These are phyloP conservation scores for Hypoxylon sp. DNA, from an alignment of 2,329 filamentous ascomycete genomes.

Conservation along the genomic window DNA sequence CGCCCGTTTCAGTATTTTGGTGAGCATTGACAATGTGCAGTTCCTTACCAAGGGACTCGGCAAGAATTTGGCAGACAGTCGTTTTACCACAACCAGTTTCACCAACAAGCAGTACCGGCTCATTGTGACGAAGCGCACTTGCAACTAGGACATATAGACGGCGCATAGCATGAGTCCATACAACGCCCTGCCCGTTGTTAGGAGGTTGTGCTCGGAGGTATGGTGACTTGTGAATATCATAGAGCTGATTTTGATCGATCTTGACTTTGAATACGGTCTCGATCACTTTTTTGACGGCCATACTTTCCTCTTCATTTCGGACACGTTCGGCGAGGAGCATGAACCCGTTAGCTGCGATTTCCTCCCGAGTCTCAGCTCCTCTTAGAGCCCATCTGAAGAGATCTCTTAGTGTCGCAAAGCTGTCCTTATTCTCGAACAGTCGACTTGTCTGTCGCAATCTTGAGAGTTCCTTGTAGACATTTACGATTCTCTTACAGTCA, in stretches of 20 bases:
- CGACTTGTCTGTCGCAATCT: constrained; percentile 89
- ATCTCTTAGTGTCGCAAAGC: constrained; percentile 95
- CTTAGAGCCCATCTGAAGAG: constrained; percentile 95
- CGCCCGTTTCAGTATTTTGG: constrained; percentile 97
- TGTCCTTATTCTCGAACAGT: constrained; percentile 96
- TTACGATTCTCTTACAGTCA: constrained; percentile 90
- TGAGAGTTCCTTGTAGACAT: constrained; percentile 93
- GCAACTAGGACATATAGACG: constrained; percentile 91
- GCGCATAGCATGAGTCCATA: constrained; percentile 97
- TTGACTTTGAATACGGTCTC: constrained; percentile 90
- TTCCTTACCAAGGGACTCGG: constrained; percentile 80
- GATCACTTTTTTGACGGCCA: constrained; percentile 87
- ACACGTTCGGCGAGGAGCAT: constrained; percentile 97
- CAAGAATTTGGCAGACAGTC: constrained; percentile 92
- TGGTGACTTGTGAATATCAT: constrained; percentile 71
- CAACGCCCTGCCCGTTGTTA: constrained; percentile 73
- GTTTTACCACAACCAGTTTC: constrained; percentile 99
- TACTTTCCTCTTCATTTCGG: constrained; percentile 87
- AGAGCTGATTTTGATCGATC: constrained; percentile 80
- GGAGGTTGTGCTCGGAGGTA: constrained; percentile 65
- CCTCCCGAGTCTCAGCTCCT: constrained; percentile 84
- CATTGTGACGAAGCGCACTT: constrained; percentile 86
- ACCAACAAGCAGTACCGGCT: constrained; percentile 93
- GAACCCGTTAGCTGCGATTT: constrained; percentile 92
- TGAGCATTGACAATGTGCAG: constrained; percentile 96